Percentiles rank a stretch among this genome's conserved stretches.
Conservation (phyloP, 108 stramenopile genomes). For the Skeletonema potamos region DNA sequence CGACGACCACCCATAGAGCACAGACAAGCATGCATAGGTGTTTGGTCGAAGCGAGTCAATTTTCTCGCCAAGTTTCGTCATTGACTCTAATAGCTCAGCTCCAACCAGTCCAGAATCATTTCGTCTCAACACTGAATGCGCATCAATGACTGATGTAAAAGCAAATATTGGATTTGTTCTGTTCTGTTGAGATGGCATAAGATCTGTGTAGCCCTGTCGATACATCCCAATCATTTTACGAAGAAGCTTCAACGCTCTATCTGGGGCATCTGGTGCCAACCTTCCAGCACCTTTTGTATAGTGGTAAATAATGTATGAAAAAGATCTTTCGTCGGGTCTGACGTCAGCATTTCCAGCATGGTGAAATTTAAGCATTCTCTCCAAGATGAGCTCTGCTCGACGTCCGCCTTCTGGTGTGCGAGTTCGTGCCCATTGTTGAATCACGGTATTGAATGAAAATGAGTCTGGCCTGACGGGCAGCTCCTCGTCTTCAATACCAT, state of each 20-base stretch:
- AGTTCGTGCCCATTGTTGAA: constrained; percentile 59
- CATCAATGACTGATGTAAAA: constrained; percentile 71
- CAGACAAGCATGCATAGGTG: constrained; percentile 54
- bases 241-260: constrained; percentile 35
- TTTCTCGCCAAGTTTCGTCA: constrained; percentile 44
- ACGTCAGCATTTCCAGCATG: constrained; percentile 59
- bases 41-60: constrained; percentile 53
- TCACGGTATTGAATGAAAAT: constrained; percentile 70
- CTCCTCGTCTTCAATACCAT: constrained; percentile 54
- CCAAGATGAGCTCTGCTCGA: constrained; percentile 61
- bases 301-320: constrained; percentile 65
- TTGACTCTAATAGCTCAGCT: constrained; percentile 54
- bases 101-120: constrained; percentile 61
- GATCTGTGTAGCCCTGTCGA: constrained; percentile 50
- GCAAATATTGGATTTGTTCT: constrained; percentile 52
- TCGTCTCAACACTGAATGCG: constrained; percentile 55
- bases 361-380: constrained; percentile 57
- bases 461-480: constrained; percentile 56
- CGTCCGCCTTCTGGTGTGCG: constrained; percentile 50
- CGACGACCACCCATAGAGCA: constrained; percentile 62
- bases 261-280: constrained; percentile 41
- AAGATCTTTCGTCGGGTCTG: constrained; percentile 63
- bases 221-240: constrained; percentile 51
- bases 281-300: constrained; percentile 51
- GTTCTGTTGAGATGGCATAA: constrained; percentile 44